Evolutionary conservation across 192 early-diverging fungal species (phyloP).

Genomic region (Funneliformis mosseae): DNA sequence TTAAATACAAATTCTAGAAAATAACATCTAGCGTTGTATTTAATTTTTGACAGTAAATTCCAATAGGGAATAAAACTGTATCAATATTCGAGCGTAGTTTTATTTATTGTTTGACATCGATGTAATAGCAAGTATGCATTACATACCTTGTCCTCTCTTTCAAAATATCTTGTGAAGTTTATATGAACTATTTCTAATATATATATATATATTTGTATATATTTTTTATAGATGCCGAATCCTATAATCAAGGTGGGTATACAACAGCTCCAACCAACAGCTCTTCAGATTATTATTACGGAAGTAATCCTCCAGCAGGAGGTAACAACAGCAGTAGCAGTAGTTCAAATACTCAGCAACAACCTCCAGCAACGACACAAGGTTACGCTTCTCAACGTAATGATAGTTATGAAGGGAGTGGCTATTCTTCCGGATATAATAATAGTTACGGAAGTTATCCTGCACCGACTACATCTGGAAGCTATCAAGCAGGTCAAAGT

Average conservation of each 20-base stretch:
- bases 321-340: background rate
- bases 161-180: background rate
- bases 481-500: background rate
- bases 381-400: constrained; percentile 1
- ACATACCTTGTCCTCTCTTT: background rate
- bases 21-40: background rate
- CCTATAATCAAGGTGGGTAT: constrained; percentile 35
- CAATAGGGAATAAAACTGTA: background rate
- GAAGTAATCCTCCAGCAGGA: background rate
- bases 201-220: too few species aligned
- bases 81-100: background rate
- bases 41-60: background rate
- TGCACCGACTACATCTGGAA: background rate
- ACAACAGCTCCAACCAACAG: constrained; percentile 7
- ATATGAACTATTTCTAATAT: background rate
- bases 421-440: constrained; percentile 10
- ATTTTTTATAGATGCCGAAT: constrained; percentile 28
- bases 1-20: background rate
- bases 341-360: constrained; percentile 14
- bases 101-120: background rate
- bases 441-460: constrained; percentile 25
- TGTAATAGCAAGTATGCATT: background rate
- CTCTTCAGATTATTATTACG: constrained; percentile 28
- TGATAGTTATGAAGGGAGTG: constrained; percentile 14
- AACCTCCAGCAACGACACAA: constrained; percentile 11